Evolutionary conservation across 1,284 basidiomycete genomes (phyloP).

Genomic region (Tausonia pullulans): DNA sequence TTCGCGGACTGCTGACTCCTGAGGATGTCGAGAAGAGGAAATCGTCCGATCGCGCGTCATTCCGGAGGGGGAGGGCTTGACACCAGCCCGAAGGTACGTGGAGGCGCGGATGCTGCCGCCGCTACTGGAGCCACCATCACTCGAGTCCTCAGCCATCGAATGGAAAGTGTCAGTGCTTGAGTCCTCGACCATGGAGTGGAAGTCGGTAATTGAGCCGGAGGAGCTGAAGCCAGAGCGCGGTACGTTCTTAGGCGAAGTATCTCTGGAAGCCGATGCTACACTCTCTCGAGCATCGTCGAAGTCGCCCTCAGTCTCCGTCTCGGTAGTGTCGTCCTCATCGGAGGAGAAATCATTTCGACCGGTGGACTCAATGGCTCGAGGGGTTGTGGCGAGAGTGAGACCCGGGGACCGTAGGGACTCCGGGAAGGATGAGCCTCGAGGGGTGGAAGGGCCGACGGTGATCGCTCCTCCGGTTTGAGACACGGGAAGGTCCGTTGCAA

Average conservation of each 20-base stretch:
- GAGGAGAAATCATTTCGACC: too few species aligned
- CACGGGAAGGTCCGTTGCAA: too few species aligned
- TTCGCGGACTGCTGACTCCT: slow-evolving; percentile 21
- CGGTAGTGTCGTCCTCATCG: slow-evolving; percentile 38
- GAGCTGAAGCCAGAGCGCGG: slow-evolving; percentile 16
- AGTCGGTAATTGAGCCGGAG: slow-evolving; percentile 28
- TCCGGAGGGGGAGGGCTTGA: neutral
- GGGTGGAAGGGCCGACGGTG: too few species aligned
- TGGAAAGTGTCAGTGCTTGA: slow-evolving; percentile 46
- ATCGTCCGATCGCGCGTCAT: neutral
- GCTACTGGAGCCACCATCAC: slow-evolving; percentile 39
- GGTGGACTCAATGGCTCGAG: too few species aligned
- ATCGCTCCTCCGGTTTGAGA: too few species aligned
- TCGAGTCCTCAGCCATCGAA: slow-evolving; percentile 29
- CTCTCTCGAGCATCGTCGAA: slow-evolving; percentile 74
- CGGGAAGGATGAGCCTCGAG: too few species aligned
- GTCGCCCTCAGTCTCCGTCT: slow-evolving; percentile 55
- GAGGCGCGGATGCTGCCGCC: slow-evolving; percentile 52
- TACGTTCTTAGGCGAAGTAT: too few species aligned
- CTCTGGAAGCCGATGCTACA: too few species aligned
- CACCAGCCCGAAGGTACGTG: neutral
- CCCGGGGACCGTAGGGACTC: too few species aligned
- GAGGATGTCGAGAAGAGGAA: slow-evolving; percentile 19
- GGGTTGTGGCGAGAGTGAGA: too few species aligned
- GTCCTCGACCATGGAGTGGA: slow-evolving; percentile 29